These are phyloP conservation scores for Mortierella sp. DNA, from an alignment of 371 early-diverging fungal genomes.

Conservation along the genomic window DNA sequence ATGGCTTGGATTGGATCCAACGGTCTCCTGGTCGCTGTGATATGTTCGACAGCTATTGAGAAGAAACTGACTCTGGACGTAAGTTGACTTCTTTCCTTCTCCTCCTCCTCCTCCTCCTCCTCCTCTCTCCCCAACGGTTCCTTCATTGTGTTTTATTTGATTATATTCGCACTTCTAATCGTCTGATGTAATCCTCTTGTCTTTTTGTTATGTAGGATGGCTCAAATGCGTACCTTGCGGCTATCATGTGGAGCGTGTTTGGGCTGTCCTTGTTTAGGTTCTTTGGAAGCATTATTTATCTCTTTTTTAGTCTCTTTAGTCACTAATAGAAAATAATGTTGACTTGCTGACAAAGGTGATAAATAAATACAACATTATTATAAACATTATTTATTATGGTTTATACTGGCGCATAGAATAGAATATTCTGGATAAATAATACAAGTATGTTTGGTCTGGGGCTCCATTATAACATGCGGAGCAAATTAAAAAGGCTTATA, in stretches of 20 bases:
- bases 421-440: no score
- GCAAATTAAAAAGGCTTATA: no score
- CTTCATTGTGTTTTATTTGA: no score
- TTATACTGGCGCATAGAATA: no score
- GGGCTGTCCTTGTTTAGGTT: constrained; percentile 81
- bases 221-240: constrained; percentile 79
- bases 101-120: no score
- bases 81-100: constrained; percentile 6
- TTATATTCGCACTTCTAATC: background rate
- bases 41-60: constrained; percentile 66
- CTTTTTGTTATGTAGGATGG: constrained; percentile 32
- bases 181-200: background rate
- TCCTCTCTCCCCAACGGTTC: no score
- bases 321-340: constrained; percentile 16
- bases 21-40: constrained; percentile 78
- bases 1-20: constrained; percentile 90
- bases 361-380: background rate
- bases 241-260: constrained; percentile 91
- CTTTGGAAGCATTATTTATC: constrained; percentile 77
- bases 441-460: no score
- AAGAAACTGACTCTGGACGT: constrained; percentile 53
- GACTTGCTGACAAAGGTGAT: background rate
- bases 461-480: no score
- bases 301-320: constrained; percentile 58
- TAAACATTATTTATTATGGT: no score